phyloP scores from a whole-genome alignment of 495 filamentous ascomycete genomes.

The Annulohypoxylon maeteangense region DNA sequence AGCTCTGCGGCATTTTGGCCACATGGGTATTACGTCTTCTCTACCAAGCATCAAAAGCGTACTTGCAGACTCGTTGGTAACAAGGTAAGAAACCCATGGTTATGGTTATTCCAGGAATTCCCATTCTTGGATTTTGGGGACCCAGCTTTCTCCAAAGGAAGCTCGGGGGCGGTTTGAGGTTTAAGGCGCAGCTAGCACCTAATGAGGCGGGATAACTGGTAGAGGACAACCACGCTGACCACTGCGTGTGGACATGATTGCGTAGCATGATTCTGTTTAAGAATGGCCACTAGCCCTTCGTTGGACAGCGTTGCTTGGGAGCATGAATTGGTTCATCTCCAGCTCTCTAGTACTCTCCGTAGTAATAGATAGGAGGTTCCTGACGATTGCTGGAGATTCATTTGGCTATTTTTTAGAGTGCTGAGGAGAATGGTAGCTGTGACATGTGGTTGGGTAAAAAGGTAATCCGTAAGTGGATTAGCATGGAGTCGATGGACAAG shows the following conservation, averaged over 20 bases:
- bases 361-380: conserved; percentile 14
- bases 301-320: conserved; percentile 30
- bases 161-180: conserved; percentile 38
- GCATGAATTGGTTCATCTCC: conserved; percentile 22
- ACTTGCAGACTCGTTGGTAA: no score
- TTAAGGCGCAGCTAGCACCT: conserved; percentile 27
- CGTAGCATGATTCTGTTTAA: conserved; percentile 29
- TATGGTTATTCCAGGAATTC: conserved; percentile 21
- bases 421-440: conserved; percentile 23
- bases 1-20: conserved; percentile 16
- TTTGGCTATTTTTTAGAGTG: conserved; percentile 36
- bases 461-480: conserved; percentile 37
- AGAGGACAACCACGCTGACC: conserved; percentile 14
- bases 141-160: conserved; percentile 32
- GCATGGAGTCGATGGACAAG: conserved; percentile 43
- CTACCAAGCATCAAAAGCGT: conserved; percentile 5
- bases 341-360: no score
- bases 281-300: conserved; percentile 34
- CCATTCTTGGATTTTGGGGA: conserved; percentile 10
- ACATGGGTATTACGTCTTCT: conserved; percentile 9
- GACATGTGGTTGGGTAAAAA: conserved; percentile 41
- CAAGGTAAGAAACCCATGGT: conserved; percentile 11
- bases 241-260: conserved; percentile 14
- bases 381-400: conserved; percentile 9
- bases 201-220: conserved; percentile 25